These are phyloP conservation scores for Suillus decipiens DNA, from an alignment of 768 basidiomycete genomes.

Conservation along the genomic window DNA sequence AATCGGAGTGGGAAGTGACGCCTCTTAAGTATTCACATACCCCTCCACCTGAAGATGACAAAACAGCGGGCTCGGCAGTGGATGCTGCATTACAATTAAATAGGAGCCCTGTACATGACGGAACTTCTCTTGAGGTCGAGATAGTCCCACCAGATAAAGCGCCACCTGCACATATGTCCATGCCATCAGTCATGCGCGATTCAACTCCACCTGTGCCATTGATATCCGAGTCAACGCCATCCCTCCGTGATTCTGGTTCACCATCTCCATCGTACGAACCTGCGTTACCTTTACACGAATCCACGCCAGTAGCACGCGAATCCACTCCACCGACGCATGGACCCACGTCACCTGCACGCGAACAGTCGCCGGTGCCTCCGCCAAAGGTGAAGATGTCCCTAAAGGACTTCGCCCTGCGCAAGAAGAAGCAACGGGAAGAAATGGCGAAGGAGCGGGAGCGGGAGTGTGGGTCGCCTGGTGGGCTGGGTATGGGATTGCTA, in stretches of 20 bases:
- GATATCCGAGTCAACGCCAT: not conserved
- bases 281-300: not conserved
- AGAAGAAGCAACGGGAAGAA: constrained; percentile 53
- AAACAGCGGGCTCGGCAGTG: not conserved
- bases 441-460: constrained; percentile 23
- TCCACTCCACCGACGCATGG: constrained; percentile 15
- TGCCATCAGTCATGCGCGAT: not conserved
- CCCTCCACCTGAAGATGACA: not conserved
- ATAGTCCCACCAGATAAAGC: not conserved
- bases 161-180: not conserved
- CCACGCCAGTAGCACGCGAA: constrained; percentile 16
- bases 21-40: not conserved
- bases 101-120: too few relatives aligned
- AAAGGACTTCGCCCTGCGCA: constrained; percentile 57
- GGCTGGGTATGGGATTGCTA: not conserved
- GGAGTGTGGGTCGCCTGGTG: constrained; percentile 12
- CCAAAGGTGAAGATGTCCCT: constrained; percentile 60
- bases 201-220: constrained; percentile 1
- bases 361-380: constrained; percentile 33
- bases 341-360: constrained; percentile 13
- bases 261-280: not conserved
- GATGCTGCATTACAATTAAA: not conserved
- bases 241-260: constrained; percentile 1
- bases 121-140: not conserved
- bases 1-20: not conserved